Percentiles rank a stretch among this genome's conserved stretches.
Evolutionary conservation across 495 filamentous ascomycete species (phyloP).

Genomic region (Xylaria acuta): DNA sequence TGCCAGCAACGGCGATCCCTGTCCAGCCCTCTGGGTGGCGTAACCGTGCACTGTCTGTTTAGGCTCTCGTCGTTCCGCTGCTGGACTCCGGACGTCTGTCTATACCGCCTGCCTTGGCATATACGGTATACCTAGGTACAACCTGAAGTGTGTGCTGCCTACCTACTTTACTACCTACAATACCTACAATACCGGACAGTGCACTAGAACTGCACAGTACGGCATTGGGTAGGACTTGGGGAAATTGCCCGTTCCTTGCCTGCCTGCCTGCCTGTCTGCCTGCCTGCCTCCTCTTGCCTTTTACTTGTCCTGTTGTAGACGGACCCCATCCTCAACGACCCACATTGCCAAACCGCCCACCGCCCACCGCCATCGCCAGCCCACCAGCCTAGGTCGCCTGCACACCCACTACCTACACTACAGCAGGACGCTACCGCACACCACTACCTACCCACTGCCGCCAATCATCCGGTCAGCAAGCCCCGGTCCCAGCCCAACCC

Average conservation of each 20-base stretch:
- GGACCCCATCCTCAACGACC: constrained; percentile 34
- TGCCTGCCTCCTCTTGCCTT: constrained; percentile 23
- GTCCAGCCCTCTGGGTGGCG: constrained; percentile 36
- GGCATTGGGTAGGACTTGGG: constrained; percentile 15
- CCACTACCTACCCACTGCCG: constrained; percentile 3
- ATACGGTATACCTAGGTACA: background rate
- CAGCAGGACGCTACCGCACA: constrained; percentile 15
- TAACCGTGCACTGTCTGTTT: constrained; percentile 36
- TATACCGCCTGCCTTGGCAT: background rate
- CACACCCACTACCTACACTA: constrained; percentile 8
- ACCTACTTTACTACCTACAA: background rate
- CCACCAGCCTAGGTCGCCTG: constrained; percentile 15
- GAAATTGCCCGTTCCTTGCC: constrained; percentile 18
- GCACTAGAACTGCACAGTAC: background rate
- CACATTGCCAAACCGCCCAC: constrained; percentile 23
- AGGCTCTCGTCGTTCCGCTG: background rate
- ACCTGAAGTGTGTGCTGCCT: background rate
- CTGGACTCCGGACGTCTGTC: constrained; percentile 4
- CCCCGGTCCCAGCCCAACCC: constrained; percentile 27
- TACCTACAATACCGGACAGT: no score
- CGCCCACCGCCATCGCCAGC: constrained; percentile 20
- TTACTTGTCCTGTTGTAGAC: constrained; percentile 36
- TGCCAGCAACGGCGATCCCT: constrained; percentile 32
- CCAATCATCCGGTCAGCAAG: constrained; percentile 23
- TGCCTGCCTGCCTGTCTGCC: constrained; percentile 13